A percentile compares a stretch with the other conserved stretches of the same genome.
These are phyloP conservation scores for Ustilago hordei DNA, from an alignment of 1,284 basidiomycete species.

Conservation along the genomic window DNA sequence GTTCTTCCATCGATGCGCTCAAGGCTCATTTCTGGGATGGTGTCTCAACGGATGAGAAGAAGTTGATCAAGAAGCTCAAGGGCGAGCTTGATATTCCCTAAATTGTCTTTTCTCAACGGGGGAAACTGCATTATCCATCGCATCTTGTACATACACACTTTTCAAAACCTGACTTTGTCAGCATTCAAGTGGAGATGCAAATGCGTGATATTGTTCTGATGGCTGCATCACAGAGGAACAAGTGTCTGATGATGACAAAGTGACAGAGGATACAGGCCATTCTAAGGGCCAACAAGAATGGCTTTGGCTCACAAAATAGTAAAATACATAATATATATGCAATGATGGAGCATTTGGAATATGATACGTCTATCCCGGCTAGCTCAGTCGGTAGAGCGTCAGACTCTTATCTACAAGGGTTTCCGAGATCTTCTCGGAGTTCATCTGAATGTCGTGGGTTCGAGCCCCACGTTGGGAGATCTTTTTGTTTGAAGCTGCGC, in stretches of 20 bases:
- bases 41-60: constrained; percentile 92
- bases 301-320: too few species aligned
- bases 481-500: neutral
- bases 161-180: neutral
- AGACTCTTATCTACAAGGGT: constrained; percentile 66
- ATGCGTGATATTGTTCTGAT: neutral
- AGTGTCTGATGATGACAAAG: too few species aligned
- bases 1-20: constrained; percentile 84
- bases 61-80: constrained; percentile 91
- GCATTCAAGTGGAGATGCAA: neutral
- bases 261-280: too few species aligned
- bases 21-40: constrained; percentile 88
- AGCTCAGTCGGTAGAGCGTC: constrained; percentile 70
- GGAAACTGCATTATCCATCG: neutral
- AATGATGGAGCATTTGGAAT: neutral
- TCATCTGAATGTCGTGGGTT: constrained; percentile 68
- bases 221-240: too few species aligned
- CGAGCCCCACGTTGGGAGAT: constrained; percentile 68
- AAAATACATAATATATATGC: neutral
- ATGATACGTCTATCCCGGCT: constrained; percentile 61
- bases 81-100: constrained; percentile 75
- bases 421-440: constrained; percentile 40
- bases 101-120: neutral
- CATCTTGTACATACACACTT: neutral
- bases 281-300: too few species aligned